Base-by-base conservation (phyloP, 306 rosid genomes). In the Phaseolus lunatus region DNA sequence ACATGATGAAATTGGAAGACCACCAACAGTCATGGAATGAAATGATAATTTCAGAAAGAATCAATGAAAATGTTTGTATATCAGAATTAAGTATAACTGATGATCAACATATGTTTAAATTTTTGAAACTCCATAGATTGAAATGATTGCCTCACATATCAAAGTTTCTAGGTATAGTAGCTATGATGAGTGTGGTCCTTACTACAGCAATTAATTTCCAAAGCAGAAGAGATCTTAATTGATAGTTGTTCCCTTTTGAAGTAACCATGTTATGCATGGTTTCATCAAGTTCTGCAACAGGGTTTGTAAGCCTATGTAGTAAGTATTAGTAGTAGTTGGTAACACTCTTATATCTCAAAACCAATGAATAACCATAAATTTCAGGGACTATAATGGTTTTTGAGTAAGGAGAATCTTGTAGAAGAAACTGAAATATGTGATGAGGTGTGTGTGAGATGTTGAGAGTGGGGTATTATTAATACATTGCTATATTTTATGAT, bases 381-480 rank as follows among this genome's bases (percentile, higher is more conserved):
- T 35, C 10, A 35, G 2, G 9, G 41, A 35, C 41, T 7, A 7
- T 9, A 35, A 8, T 35, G 41, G 43, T 8, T 5, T 9, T 8
- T 1, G 43, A 75, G 75, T 50, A 2, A 43, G 71, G 67, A 66
- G 84, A 72, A 83, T 79, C 79, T 80, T 70, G 75, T 15, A 49
- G 54, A 53, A 63, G 76, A 44, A 75, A 63, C 58, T 84, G 73
- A 58, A 75, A 75, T 73, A 45, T 75, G 56, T 80, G 75, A 76
- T 80, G 35, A 76, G 37, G 63, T 41, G 1, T 71, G 73, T 80
- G 76, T 49, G 37, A 79, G 81, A 31, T 70, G 75, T 80, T 83
- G 81, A 80, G 82, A 47, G 5, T 70, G 85, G 86, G 85, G 71
- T 72, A 76, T 82, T 83, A 82, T 84, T 79, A 86, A 84, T 78